A percentile compares a stretch with the other conserved stretches of the same genome.
These are phyloP conservation scores for Pseudopyrenochaeta lycopersici DNA, from an alignment of 2,329 filamentous ascomycete genomes.

Conservation along the genomic window DNA sequence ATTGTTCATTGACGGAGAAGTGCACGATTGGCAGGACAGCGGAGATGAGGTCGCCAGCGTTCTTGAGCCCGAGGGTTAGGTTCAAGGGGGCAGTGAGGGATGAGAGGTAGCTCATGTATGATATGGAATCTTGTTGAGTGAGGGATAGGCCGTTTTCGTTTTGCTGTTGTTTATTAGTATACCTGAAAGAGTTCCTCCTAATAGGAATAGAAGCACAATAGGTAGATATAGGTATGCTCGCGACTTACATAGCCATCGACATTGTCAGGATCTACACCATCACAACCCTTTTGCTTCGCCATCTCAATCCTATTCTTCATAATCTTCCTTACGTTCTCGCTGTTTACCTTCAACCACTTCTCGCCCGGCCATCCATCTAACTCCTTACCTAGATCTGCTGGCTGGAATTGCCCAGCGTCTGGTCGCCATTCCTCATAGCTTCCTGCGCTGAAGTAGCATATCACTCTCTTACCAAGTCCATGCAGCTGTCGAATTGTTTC, in stretches of 20 bases:
- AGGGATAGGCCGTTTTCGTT: constrained; percentile 71
- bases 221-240: neutral
- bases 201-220: neutral
- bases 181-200: neutral
- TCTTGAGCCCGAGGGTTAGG: constrained; percentile 74
- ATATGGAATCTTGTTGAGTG: constrained; percentile 64
- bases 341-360: constrained; percentile 70
- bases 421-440: constrained; percentile 71
- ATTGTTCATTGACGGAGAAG: constrained; percentile 77
- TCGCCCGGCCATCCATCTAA: constrained; percentile 73
- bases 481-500: constrained; percentile 60
- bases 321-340: constrained; percentile 67
- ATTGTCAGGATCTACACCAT: constrained; percentile 76
- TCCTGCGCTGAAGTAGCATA: constrained; percentile 80
- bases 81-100: constrained; percentile 61
- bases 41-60: constrained; percentile 68
- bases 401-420: constrained; percentile 65
- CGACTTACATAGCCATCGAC: constrained; percentile 69
- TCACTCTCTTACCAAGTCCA: constrained; percentile 65
- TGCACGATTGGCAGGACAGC: constrained; percentile 62
- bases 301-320: constrained; percentile 69
- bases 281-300: constrained; percentile 69
- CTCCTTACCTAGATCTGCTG: constrained; percentile 64
- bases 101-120: constrained; percentile 69
- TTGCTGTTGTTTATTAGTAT: constrained; percentile 30